These are phyloP conservation scores for Porpolomopsis calyptriformis DNA, from an alignment of 768 basidiomycete genomes.

Conservation along the genomic window DNA sequence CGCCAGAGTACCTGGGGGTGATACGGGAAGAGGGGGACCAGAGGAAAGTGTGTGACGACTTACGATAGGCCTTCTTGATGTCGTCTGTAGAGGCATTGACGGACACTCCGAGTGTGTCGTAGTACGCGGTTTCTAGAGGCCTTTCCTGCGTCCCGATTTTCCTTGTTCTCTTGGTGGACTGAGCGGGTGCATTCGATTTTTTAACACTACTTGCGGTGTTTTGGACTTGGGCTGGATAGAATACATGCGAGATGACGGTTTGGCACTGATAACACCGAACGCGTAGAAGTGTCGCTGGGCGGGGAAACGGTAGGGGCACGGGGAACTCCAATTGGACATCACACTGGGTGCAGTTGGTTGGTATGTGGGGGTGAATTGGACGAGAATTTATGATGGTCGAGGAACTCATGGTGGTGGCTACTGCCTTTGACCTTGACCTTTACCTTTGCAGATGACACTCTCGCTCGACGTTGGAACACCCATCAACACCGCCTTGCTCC, in stretches of 20 bases:
- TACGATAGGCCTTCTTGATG: conserved; percentile 86
- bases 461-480: conserved; percentile 55
- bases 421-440: not conserved
- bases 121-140: conserved; percentile 85
- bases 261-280: conserved; percentile 66
- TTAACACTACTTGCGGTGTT: conserved; percentile 6
- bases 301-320: conserved; percentile 47
- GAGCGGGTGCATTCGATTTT: conserved; percentile 15
- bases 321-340: conserved; percentile 53
- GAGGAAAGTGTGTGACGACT: conserved; percentile 15
- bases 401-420: not conserved
- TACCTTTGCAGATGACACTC: conserved; percentile 21
- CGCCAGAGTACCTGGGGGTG: conserved; percentile 54
- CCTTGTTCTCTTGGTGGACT: conserved; percentile 39
- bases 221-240: conserved; percentile 55
- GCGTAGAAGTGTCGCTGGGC: conserved; percentile 46
- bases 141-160: conserved; percentile 85
- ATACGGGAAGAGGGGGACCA: conserved; percentile 1
- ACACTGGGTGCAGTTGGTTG: conserved; percentile 52
- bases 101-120: conserved; percentile 71
- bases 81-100: conserved; percentile 72
- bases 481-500: conserved; percentile 64
- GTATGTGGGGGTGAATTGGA: conserved; percentile 55
- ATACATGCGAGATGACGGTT: conserved; percentile 47
- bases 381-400: too few species aligned